Conservation (phyloP, 176 grass and related monocot species). For the Cocos nucifera region DNA sequence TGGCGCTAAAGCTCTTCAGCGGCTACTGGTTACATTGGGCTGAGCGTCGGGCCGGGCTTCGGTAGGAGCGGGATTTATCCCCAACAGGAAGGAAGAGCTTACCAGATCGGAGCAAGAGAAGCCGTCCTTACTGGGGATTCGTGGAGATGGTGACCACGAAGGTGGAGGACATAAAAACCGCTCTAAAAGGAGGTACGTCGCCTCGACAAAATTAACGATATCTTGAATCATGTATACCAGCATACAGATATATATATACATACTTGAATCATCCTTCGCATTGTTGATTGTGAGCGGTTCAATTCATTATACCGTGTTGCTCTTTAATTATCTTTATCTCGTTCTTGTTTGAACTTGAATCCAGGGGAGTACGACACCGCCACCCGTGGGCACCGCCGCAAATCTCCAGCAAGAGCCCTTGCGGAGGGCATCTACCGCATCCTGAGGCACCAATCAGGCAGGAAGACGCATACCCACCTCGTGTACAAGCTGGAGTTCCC, state of each 20-base stretch:
- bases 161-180: slow-evolving; percentile 39
- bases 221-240: no score
- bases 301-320: no score
- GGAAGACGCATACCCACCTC: slow-evolving; percentile 55
- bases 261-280: no score
- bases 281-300: no score
- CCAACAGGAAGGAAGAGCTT: slow-evolving; percentile 75
- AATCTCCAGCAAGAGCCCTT: slow-evolving; percentile 36
- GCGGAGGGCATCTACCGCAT: slow-evolving; percentile 88
- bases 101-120: slow-evolving; percentile 43
- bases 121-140: slow-evolving; percentile 67
- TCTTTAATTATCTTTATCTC: background rate
- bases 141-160: slow-evolving; percentile 80
- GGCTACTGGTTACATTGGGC: no score
- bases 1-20: no score
- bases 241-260: no score
- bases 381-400: slow-evolving; percentile 44
- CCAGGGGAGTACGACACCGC: slow-evolving; percentile 59
- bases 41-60: no score
- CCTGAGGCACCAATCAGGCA: slow-evolving; percentile 35
- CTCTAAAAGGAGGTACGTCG: slow-evolving; percentile 36
- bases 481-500: slow-evolving; percentile 92
- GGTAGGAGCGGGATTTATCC: no score
- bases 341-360: background rate
- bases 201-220: no score